phyloP scores from a whole-genome alignment of 1,284 basidiomycete species.

The Peniophora sp. region DNA sequence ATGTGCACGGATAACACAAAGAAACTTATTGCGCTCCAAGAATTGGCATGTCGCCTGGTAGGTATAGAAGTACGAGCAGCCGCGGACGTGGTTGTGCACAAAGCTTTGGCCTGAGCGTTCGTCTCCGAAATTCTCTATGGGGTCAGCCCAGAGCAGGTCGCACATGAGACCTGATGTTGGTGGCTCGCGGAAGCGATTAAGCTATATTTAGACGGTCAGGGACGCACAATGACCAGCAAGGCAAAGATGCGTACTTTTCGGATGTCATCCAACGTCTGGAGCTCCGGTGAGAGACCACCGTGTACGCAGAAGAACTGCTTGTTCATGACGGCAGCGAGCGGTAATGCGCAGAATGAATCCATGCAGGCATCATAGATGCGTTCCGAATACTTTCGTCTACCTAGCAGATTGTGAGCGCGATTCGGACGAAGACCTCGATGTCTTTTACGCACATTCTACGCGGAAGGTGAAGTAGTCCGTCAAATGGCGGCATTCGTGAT shows the following conservation, averaged over 20 bases:
- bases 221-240: background rate
- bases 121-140: slow-evolving; percentile 88
- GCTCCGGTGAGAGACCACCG: slow-evolving; percentile 85
- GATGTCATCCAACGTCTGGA: slow-evolving; percentile 88
- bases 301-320: slow-evolving; percentile 97
- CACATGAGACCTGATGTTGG: slow-evolving; percentile 94
- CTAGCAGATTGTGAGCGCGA: slow-evolving; percentile 25
- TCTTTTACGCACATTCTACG: slow-evolving; percentile 64
- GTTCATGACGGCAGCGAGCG: slow-evolving; percentile 93
- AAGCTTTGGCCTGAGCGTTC: slow-evolving; percentile 86
- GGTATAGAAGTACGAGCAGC: slow-evolving; percentile 97
- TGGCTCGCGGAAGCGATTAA: slow-evolving; percentile 92
- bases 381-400: slow-evolving; percentile 92
- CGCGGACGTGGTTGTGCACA: slow-evolving; percentile 88
- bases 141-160: slow-evolving; percentile 93
- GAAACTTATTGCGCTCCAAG: slow-evolving; percentile 88
- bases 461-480: slow-evolving; percentile 90
- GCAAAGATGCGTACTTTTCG: slow-evolving; percentile 45
- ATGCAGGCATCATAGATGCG: slow-evolving; percentile 87
- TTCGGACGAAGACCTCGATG: background rate
- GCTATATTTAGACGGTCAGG: slow-evolving; percentile 35
- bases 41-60: slow-evolving; percentile 92
- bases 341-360: slow-evolving; percentile 89
- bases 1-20: slow-evolving; percentile 91
- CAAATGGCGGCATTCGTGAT: slow-evolving; percentile 85